phyloP scores from a whole-genome alignment of 1,139 yeast species.

The Geotrichum bryndzae region DNA sequence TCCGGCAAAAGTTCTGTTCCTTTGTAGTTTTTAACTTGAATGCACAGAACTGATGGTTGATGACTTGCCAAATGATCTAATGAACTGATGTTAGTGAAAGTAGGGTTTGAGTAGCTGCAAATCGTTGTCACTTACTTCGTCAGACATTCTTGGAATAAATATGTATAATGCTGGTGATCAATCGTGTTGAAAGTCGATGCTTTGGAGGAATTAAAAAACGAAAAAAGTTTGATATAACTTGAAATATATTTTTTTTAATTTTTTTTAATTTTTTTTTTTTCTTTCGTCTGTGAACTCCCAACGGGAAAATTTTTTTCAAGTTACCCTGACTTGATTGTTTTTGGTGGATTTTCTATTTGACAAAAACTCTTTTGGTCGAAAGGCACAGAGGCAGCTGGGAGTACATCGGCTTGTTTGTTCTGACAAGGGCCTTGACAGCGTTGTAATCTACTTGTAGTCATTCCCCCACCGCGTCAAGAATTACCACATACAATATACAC shows the following conservation, averaged over 20 bases:
- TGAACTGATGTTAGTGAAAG: constrained; percentile 18
- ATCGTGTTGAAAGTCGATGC: background rate
- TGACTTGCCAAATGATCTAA: constrained; percentile 84
- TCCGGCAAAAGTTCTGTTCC: constrained; percentile 77
- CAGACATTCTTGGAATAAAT: constrained; percentile 6
- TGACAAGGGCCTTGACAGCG: background rate
- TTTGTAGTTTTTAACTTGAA: constrained; percentile 76
- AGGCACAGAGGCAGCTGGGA: background rate
- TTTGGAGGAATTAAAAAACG: background rate
- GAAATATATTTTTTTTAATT: constrained; percentile 5
- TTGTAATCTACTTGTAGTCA: background rate
- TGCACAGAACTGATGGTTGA: constrained; percentile 84
- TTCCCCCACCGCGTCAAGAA: background rate
- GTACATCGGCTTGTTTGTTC: background rate
- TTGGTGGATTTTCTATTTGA: background rate
- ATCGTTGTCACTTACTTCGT: constrained; percentile 7
- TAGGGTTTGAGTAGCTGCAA: background rate
- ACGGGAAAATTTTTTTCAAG: constrained; percentile 8
- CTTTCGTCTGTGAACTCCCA: constrained; percentile 3
- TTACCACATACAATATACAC: background rate
- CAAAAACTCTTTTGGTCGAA: background rate
- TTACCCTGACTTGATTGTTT: constrained; percentile 8
- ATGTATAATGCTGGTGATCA: background rate
- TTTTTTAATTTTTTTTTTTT: constrained; percentile 6
- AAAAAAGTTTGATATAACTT: background rate